Evolutionary conservation across 2,329 filamentous ascomycete genomes (phyloP), one percentile per base, ranked within the genome.

Genomic region (Clathrospora elynae): DNA sequence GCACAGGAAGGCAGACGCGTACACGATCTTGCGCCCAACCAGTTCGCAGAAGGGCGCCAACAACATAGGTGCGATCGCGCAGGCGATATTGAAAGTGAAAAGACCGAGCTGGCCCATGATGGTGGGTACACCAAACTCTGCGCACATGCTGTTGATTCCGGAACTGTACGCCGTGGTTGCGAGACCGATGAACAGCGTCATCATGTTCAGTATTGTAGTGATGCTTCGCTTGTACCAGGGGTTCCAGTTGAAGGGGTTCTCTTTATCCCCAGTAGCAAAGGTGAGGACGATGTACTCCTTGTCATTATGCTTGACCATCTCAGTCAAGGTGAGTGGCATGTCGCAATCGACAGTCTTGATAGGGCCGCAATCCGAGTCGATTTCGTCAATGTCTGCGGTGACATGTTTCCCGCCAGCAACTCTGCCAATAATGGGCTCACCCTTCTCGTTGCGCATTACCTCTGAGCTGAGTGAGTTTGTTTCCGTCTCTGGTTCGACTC

Each of bases 171-270:
- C 59, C 4, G 57, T 62, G 8, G 59, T 62, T 8, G 57, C 59
- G 0, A 62, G 50, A 32, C 59, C 59, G 40, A 62, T 62, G 32
- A 62, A 62, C 0, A 62, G 49, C 1, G 59, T 62, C 59, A 62
- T 62, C 26, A 62, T 22, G 33, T 61, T 61, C 14, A 62, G 45
- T 47, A 62, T 53, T n/a, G 57, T 62, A 9, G 57, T 59, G 32
- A 62, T 56, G 34, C 51, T 52, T 19, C 59, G 55, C 47, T 62
- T 62, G 47, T 62, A 61, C 57, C 59, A 62, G 2, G 51, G 53
- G 5, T 59, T 62, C 59, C 57, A 62, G 36, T 62, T 62, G 45
- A 62, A 62, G 0, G 59, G 59, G 26, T 62, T 62, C 39, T 62
- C 47, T 12, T 49, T 53, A 9, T 62, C 59, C 19, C 53, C 59